A percentile compares a stretch with the other conserved stretches of the same genome.
These are phyloP conservation scores for Alternaria brassicae DNA, from an alignment of 2,329 filamentous ascomycete genomes.

Conservation along the genomic window DNA sequence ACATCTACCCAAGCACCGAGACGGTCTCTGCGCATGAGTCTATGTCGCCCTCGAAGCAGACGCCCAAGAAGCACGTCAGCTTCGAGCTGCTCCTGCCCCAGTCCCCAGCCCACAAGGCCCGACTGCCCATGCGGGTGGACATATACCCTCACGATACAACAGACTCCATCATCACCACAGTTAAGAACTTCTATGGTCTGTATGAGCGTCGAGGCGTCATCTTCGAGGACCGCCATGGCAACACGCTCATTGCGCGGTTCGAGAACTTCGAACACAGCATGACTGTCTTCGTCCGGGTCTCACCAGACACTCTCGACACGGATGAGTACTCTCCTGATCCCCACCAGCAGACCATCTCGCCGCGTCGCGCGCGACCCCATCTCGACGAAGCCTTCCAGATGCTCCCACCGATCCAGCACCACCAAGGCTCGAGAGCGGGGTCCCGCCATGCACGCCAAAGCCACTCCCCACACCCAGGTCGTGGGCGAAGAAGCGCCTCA, in stretches of 20 bases:
- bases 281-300: conserved; percentile 90
- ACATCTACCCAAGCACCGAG: conserved; percentile 48
- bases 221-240: conserved; percentile 90
- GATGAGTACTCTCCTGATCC: conserved; percentile 57
- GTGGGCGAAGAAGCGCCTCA: conserved; percentile 79
- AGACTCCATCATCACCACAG: conserved; percentile 95
- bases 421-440: conserved; percentile 70
- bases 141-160: conserved; percentile 97
- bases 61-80: conserved; percentile 71
- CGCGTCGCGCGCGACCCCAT: conserved; percentile 63
- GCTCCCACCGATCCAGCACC: conserved; percentile 65
- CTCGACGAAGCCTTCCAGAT: conserved; percentile 70
- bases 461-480: conserved; percentile 72
- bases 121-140: conserved; percentile 83
- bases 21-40: conserved; percentile 41
- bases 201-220: conserved; percentile 87
- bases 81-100: conserved; percentile 78
- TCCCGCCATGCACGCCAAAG: conserved; percentile 77
- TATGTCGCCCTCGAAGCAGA: conserved; percentile 47
- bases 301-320: conserved; percentile 62
- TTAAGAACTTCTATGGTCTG: conserved; percentile 98
- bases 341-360: conserved; percentile 57
- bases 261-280: conserved; percentile 95
- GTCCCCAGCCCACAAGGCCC: conserved; percentile 72
- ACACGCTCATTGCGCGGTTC: conserved; percentile 91